Evolutionary conservation across 179 eudicot species (phyloP), one percentile per base, ranked within the genome.

Genomic region (Beta macrorhiza): DNA sequence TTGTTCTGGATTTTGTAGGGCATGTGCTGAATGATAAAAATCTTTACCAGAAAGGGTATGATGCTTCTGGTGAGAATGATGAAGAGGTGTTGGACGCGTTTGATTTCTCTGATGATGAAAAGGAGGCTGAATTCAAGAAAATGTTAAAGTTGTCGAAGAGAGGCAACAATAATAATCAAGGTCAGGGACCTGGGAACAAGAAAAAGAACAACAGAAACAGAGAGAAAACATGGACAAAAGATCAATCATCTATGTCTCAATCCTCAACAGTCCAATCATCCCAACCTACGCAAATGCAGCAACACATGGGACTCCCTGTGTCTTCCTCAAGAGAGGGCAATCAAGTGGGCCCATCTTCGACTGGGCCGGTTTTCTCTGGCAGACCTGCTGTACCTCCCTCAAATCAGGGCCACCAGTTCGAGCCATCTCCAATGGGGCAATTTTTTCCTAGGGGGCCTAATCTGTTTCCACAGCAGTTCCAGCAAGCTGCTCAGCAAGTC

Each of bases 71-170:
- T 79, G 91, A 89, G 59, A 83, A 95, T 59, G 99, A 95, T 79
- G 99, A 95, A 87, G 98, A 93, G 88, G 61, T 90, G 25, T 79
- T 79, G 0, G 94, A 93, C 5, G 93, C 90, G 74, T 49, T 77
- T 11, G 98, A 95, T 83, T 93, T 95, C 81, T 93, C 99, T 25
- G 99, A 95, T 82, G 98, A 95, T 62, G 98, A 93, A 85, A 87
- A 92, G 78, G 99, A 95, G 87, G 95, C 94, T 3, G 97, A 92
- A 86, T 91, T 87, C 85, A 89, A 51, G 86, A 91, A 83, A 84
- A 84, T 84, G 92, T 77, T 84, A 32, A 92, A 90, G 76, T 84
- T 86, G 90, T 87, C 92, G 22, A 93, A 92, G 87, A 85, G 99
- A 77, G 92, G 86, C 52, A 81, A 76, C 45, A 87, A 72, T 69